phyloP scores from a whole-genome alignment of 768 basidiomycete species.

The Rhodotorula diobovata region DNA sequence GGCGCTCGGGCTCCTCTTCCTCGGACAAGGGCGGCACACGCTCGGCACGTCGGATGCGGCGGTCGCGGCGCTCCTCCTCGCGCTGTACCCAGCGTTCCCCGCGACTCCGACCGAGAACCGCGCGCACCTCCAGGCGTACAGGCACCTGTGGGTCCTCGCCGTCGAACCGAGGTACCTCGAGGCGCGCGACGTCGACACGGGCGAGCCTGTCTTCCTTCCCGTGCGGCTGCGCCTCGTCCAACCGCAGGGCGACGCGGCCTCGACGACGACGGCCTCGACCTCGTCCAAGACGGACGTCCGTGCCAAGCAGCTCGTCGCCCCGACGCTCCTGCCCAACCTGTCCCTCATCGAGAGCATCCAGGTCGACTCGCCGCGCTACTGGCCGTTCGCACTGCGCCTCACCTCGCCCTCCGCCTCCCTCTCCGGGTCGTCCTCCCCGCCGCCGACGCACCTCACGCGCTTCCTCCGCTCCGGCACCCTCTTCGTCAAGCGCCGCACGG shows the following conservation, averaged over 20 bases:
- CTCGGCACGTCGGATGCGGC: conserved; percentile 87
- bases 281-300: not conserved
- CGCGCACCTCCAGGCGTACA: conserved; percentile 81
- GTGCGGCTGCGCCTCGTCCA: conserved; percentile 75
- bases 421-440: no score
- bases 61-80: conserved; percentile 78
- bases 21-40: conserved; percentile 87
- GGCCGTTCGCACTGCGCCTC: conserved; percentile 82
- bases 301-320: conserved; percentile 73
- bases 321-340: conserved; percentile 86
- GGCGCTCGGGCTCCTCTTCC: conserved; percentile 83
- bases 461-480: conserved; percentile 75
- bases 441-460: conserved; percentile 60
- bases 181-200: conserved; percentile 85
- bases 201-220: conserved; percentile 85
- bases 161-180: conserved; percentile 89
- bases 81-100: conserved; percentile 88
- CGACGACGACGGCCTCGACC: not conserved
- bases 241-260: conserved; percentile 54
- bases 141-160: conserved; percentile 94
- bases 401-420: conserved; percentile 50
- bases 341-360: conserved; percentile 73
- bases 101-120: conserved; percentile 77
- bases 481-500: conserved; percentile 85
- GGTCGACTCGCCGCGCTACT: conserved; percentile 91